These are phyloP conservation scores for Pseudisothecium myosuroides DNA, from an alignment of 225 moss, liverwort and hornwort genomes.

Conservation along the genomic window DNA sequence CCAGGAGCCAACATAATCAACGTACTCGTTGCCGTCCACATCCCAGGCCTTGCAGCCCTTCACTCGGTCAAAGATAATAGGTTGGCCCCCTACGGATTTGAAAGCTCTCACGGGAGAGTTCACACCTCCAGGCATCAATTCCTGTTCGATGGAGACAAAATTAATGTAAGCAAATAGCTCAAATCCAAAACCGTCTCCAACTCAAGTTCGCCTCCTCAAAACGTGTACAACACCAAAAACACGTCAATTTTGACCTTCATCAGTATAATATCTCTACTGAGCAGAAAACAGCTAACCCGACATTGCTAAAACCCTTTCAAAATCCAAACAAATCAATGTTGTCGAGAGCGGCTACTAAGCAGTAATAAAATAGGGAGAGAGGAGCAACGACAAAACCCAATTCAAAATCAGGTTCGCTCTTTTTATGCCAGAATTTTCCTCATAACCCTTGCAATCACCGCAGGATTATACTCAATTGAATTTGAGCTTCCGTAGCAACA, in stretches of 20 bases:
- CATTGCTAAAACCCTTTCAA: not conserved
- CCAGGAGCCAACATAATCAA: constrained; percentile 97
- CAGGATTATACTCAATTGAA: not conserved
- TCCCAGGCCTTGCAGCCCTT: constrained; percentile 89
- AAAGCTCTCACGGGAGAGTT: constrained; percentile 97
- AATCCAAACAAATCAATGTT: not conserved
- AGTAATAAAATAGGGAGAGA: not conserved
- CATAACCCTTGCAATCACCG: not conserved
- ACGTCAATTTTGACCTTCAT: not conserved
- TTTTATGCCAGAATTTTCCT: not conserved
- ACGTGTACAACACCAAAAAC: not conserved
- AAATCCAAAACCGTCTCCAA: not conserved
- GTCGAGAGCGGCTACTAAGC: not conserved
- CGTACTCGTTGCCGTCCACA: constrained; percentile 88
- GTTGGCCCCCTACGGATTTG: constrained; percentile 91
- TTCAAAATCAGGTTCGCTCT: not conserved
- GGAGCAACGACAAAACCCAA: not conserved
- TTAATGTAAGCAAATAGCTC: not conserved
- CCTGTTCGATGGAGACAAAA: constrained; percentile 21
- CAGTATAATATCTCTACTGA: not conserved
- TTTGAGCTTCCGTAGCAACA: not conserved
- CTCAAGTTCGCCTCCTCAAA: not conserved
- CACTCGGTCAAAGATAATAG: constrained; percentile 89
- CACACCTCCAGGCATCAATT: constrained; percentile 95
- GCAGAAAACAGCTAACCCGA: not conserved